A percentile compares a stretch with the other conserved stretches of the same genome.
phyloP scores from a whole-genome alignment of 176 grass and related monocot genomes.

The Juncus inflexus region DNA sequence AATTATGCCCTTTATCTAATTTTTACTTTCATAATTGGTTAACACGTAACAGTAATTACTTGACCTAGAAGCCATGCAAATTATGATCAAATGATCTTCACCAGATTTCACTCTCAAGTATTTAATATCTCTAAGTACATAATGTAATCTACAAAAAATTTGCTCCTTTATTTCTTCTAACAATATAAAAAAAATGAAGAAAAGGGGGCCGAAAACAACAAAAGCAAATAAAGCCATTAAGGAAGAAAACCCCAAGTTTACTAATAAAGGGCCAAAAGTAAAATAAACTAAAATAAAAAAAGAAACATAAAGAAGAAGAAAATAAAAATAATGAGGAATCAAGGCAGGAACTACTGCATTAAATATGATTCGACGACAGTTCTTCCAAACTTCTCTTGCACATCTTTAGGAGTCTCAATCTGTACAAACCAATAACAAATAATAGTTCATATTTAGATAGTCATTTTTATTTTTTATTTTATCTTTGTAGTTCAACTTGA shows the following conservation, averaged over 20 bases:
- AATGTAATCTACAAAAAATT: neutral
- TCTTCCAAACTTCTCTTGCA: constrained; percentile 93
- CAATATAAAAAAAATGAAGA: neutral
- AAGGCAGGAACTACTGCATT: constrained; percentile 33
- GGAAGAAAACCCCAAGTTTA: neutral
- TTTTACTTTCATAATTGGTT: too few species aligned
- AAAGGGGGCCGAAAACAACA: too few species aligned
- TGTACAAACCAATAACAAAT: constrained; percentile 28
- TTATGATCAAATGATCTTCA: too few species aligned
- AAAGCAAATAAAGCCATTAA: neutral
- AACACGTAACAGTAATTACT: too few species aligned
- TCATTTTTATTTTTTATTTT: too few species aligned
- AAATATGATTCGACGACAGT: constrained; percentile 90
- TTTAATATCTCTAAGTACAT: neutral
- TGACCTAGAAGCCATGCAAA: too few species aligned
- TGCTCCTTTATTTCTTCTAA: constrained; percentile 2
- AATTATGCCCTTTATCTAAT: too few species aligned
- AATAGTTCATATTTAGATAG: neutral
- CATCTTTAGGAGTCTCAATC: constrained; percentile 91
- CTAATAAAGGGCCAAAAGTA: neutral
- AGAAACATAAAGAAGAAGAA: neutral
- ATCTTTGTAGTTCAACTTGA: too few species aligned
- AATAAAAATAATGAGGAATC: neutral
- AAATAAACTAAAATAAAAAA: neutral
- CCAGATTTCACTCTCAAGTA: too few species aligned